Conservation (phyloP, 1,139 yeast species). For the Lizanozyma gosingica region DNA sequence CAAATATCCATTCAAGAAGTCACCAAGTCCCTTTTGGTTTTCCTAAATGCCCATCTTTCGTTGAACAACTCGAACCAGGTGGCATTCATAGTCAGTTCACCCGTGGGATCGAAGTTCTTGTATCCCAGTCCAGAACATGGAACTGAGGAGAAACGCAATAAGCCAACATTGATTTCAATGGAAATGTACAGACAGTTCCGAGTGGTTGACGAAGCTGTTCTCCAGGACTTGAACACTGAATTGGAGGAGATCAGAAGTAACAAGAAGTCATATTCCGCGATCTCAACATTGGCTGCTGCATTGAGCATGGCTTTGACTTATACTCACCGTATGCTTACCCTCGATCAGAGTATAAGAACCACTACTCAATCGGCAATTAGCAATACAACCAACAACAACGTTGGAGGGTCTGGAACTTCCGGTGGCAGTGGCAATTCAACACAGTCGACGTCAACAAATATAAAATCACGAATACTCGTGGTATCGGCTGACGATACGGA, state of each 20-base stretch:
- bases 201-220: constrained; percentile 67
- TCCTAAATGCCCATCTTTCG: constrained; percentile 80
- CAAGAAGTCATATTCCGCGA: constrained; percentile 13
- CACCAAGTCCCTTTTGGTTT: constrained; percentile 54
- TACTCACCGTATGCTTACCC: constrained; percentile 56
- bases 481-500: constrained; percentile 73
- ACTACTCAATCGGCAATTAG: constrained; percentile 40
- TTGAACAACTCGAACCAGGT: constrained; percentile 79
- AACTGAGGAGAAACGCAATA: constrained; percentile 14
- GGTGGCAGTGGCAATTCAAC: constrained; percentile 6
- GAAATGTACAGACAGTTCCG: constrained; percentile 82
- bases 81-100: constrained; percentile 72
- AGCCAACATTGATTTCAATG: constrained; percentile 14
- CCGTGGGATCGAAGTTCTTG: constrained; percentile 59
- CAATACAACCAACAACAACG: constrained; percentile 25
- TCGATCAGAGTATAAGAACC: constrained; percentile 41
- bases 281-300: constrained; percentile 56
- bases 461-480: constrained; percentile 67
- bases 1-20: constrained; percentile 44
- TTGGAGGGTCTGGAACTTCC: constrained; percentile 6
- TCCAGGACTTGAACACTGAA: constrained; percentile 49
- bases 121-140: constrained; percentile 46
- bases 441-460: constrained; percentile 9
- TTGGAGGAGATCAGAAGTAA: constrained; percentile 22
- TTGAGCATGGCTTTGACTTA: constrained; percentile 70